Conservation (phyloP, 2,329 filamentous ascomycete species). For the Fusarium torreyae region DNA sequence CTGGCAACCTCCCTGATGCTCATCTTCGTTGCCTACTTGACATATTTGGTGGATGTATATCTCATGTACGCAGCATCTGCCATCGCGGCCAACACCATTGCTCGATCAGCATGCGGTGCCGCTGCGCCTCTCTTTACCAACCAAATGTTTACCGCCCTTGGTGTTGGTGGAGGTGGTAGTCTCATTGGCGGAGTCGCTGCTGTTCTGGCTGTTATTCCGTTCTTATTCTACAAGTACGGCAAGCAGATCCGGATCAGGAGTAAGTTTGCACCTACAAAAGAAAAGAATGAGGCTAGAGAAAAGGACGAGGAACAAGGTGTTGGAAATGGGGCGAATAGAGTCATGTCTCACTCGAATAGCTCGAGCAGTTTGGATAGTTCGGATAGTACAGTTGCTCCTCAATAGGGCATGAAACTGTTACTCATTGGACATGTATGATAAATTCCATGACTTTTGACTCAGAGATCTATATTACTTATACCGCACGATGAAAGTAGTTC, state of each 20-base stretch:
- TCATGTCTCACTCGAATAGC: slow-evolving; percentile 7
- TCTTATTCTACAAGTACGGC: slow-evolving; percentile 44
- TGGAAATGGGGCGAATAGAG: slow-evolving; percentile 2
- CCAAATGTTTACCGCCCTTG: slow-evolving; percentile 39
- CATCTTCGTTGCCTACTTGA: slow-evolving; percentile 41
- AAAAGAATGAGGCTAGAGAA: slow-evolving; percentile 12
- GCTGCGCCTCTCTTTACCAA: slow-evolving; percentile 41
- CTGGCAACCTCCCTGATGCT: slow-evolving; percentile 42
- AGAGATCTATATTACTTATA: no score
- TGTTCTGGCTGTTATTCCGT: slow-evolving; percentile 32
- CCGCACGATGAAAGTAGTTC: neutral
- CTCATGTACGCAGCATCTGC: slow-evolving; percentile 41
- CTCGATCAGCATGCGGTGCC: slow-evolving; percentile 39
- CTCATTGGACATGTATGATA: neutral
- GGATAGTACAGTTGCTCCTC: slow-evolving; percentile 11
- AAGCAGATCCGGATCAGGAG: slow-evolving; percentile 38
- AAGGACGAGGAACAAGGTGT: slow-evolving; percentile 21
- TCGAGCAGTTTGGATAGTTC: neutral
- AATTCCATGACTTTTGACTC: neutral
- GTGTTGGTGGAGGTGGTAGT: slow-evolving; percentile 40
- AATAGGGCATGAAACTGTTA: neutral
- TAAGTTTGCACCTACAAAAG: slow-evolving; percentile 35
- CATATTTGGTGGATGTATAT: slow-evolving; percentile 43
- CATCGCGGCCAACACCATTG: slow-evolving; percentile 40
- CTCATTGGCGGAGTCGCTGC: slow-evolving; percentile 38